phyloP scores from a whole-genome alignment of 148 eudicot genomes.

The Arctostaphylos glauca region DNA sequence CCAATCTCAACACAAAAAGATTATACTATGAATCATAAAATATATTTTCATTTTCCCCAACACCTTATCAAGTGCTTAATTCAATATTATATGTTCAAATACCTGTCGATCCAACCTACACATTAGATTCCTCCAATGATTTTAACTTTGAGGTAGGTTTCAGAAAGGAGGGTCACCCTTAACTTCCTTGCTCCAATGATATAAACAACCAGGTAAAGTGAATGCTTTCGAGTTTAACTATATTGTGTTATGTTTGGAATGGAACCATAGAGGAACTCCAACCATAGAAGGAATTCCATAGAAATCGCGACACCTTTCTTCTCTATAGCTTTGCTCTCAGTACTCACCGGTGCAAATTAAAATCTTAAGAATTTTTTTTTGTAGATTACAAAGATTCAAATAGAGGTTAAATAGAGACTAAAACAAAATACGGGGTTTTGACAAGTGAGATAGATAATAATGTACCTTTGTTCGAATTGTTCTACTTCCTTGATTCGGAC shows the following conservation, averaged over 20 bases:
- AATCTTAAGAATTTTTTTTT: too few relatives aligned
- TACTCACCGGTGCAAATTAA: too few relatives aligned
- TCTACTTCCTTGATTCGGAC: conserved; percentile 96
- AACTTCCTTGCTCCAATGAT: conserved; percentile 11
- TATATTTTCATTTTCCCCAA: conserved; percentile 30
- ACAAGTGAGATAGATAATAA: not conserved
- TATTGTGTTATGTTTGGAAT: too few relatives aligned
- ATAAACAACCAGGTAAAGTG: conserved; percentile 25
- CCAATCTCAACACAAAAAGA: conserved; percentile 23
- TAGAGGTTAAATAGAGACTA: too few relatives aligned
- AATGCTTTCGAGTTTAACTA: conserved; percentile 2
- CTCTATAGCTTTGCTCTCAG: too few relatives aligned
- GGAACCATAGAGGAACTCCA: too few relatives aligned
- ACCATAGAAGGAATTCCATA: too few relatives aligned
- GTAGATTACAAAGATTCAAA: too few relatives aligned
- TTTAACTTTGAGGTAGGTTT: not conserved
- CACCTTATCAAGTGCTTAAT: conserved; percentile 27
- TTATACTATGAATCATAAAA: conserved; percentile 21
- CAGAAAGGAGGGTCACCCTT: conserved; percentile 17
- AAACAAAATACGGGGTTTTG: too few relatives aligned
- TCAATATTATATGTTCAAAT: conserved; percentile 33
- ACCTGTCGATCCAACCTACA: conserved; percentile 44
- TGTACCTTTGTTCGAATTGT: conserved; percentile 93
- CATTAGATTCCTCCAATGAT: conserved; percentile 35
- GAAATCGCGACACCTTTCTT: too few relatives aligned